These are phyloP conservation scores for Phialophora chinensis DNA, from an alignment of 2,329 filamentous ascomycete species.

Conservation along the genomic window DNA sequence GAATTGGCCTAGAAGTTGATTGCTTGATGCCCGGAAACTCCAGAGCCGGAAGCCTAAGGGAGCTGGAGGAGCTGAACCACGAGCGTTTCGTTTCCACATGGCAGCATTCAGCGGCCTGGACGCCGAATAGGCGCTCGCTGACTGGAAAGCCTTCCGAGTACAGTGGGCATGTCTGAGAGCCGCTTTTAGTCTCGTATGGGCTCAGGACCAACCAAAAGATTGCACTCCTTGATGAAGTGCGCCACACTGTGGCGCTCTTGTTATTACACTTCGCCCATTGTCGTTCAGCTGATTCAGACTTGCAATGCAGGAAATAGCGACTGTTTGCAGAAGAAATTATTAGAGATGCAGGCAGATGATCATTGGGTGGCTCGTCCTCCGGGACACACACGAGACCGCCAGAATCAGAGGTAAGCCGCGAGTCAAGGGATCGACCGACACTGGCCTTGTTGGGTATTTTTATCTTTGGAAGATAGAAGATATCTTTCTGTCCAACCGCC, in stretches of 20 bases:
- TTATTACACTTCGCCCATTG: neutral
- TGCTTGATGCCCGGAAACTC: constrained; percentile 7
- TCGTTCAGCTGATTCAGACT: neutral
- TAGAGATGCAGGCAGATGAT: neutral
- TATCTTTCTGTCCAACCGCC: neutral
- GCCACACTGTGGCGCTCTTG: constrained; percentile 26
- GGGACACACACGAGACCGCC: neutral
- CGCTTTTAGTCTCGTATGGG: constrained; percentile 10
- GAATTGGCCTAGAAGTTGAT: neutral
- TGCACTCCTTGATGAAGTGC: neutral
- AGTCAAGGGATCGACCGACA: neutral
- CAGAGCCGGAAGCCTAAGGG: constrained; percentile 1
- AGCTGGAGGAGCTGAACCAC: constrained; percentile 17
- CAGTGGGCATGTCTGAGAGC: constrained; percentile 3
- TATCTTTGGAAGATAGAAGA: neutral
- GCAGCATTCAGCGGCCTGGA: constrained; percentile 3
- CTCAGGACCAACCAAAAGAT: constrained; percentile 6
- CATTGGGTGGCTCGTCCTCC: neutral
- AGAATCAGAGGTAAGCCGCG: neutral
- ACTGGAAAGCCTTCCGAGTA: neutral
- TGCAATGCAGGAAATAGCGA: neutral
- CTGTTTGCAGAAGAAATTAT: neutral
- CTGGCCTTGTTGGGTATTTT: neutral
- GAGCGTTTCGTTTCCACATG: constrained; percentile 18
- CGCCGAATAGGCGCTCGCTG: constrained; percentile 6